These are phyloP conservation scores for Durusdinium trenchii DNA, from an alignment of 73 alveolate genomes.

Conservation along the genomic window DNA sequence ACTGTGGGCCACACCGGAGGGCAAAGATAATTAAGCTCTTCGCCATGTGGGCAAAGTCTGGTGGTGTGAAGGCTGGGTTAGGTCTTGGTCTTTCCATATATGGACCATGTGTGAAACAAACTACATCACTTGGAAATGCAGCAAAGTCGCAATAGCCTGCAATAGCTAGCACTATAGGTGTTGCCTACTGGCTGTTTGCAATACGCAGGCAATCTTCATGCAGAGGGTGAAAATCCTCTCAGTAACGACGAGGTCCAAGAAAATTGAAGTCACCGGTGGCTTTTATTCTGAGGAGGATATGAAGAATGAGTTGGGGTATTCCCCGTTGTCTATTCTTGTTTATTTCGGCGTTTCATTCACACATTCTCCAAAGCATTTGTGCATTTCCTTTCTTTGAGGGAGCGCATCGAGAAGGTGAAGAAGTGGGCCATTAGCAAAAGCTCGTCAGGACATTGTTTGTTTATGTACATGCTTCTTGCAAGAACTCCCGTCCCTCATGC, in stretches of 20 bases:
- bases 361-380: background rate
- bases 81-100: too few species aligned
- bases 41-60: constrained; percentile 12
- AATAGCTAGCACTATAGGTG: background rate
- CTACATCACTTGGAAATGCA: too few species aligned
- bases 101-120: too few species aligned
- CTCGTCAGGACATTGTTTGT: background rate
- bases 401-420: constrained; percentile 6
- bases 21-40: background rate
- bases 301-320: constrained; percentile 1
- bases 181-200: too few species aligned
- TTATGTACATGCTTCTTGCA: background rate
- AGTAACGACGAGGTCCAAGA: background rate
- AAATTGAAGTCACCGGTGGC: constrained; percentile 10
- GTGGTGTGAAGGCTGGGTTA: background rate
- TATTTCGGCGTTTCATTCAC: background rate
- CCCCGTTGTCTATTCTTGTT: background rate
- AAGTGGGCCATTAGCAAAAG: background rate
- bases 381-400: background rate
- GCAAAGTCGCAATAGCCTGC: background rate
- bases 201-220: background rate
- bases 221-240: background rate
- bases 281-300: constrained; percentile 34
- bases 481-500: background rate
- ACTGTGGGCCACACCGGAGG: background rate